Evolutionary conservation across 192 early-diverging fungal genomes (phyloP).

Genomic region (Powellomyces hirtus): DNA sequence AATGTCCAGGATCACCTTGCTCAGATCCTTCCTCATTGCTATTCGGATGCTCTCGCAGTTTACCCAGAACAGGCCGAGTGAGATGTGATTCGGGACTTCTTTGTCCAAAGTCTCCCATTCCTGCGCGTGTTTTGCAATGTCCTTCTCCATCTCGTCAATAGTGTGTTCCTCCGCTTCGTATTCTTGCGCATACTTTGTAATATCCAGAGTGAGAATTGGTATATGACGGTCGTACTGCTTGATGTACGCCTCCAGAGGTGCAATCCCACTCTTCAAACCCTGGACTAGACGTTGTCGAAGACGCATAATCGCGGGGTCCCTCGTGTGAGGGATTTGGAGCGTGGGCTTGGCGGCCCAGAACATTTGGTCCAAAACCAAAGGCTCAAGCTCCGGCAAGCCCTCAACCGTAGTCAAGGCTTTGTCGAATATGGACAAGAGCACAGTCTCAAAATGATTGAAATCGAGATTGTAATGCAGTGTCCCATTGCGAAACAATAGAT

Average conservation of each 20-base stretch:
- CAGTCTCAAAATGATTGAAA: slow-evolving; percentile 37
- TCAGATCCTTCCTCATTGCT: slow-evolving; percentile 55
- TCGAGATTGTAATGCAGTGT: slow-evolving; percentile 54
- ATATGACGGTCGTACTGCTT: slow-evolving; percentile 53
- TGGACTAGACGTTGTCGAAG: slow-evolving; percentile 31
- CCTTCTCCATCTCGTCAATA: slow-evolving; percentile 59
- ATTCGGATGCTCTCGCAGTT: slow-evolving; percentile 53
- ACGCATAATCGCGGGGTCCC: slow-evolving; percentile 37
- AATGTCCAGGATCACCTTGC: slow-evolving; percentile 54
- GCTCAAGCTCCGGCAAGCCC: slow-evolving; percentile 57
- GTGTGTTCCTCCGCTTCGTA: slow-evolving; percentile 54
- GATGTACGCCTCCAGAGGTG: slow-evolving; percentile 47
- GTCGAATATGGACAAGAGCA: slow-evolving; percentile 51
- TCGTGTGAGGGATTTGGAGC: slow-evolving; percentile 47
- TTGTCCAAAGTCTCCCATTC: slow-evolving; percentile 62
- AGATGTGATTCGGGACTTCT: slow-evolving; percentile 58
- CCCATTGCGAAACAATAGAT: slow-evolving; percentile 53
- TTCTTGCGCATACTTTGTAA: slow-evolving; percentile 44
- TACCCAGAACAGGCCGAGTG: slow-evolving; percentile 56
- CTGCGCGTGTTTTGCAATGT: slow-evolving; percentile 44
- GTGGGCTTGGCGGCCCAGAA: slow-evolving; percentile 60
- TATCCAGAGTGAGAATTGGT: slow-evolving; percentile 50
- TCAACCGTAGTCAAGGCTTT: slow-evolving; percentile 52
- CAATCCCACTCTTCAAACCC: slow-evolving; percentile 37
- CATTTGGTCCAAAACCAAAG: slow-evolving; percentile 57